A percentile compares a stretch with the other conserved stretches of the same genome.
Evolutionary conservation across 192 early-diverging fungal species (phyloP).

Genomic region (Pilobolus umbonatus): DNA sequence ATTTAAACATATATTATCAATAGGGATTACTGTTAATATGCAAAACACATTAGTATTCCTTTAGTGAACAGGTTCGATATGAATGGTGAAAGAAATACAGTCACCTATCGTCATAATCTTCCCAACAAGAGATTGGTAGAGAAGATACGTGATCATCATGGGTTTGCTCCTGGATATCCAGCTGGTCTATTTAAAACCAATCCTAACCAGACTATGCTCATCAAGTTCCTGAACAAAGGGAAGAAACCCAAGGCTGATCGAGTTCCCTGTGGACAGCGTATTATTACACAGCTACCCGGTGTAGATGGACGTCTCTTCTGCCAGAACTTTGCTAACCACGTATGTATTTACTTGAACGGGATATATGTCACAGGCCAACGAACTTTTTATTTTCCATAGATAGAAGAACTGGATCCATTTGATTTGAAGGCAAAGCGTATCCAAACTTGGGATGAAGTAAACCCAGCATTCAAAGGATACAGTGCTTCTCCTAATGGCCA

Average conservation of each 20-base stretch:
- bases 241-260: constrained; percentile 56
- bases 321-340: constrained; percentile 64
- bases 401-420: constrained; percentile 65
- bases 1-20: not conserved
- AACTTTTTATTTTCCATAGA: constrained; percentile 13
- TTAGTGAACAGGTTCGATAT: constrained; percentile 64
- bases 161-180: constrained; percentile 61
- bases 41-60: constrained; percentile 44
- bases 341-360: constrained; percentile 17
- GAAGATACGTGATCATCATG: constrained; percentile 69
- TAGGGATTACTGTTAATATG: not conserved
- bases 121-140: constrained; percentile 52
- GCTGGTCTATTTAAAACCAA: constrained; percentile 64
- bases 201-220: constrained; percentile 67
- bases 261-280: constrained; percentile 62
- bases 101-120: constrained; percentile 58
- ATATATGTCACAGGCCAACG: not conserved
- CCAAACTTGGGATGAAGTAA: constrained; percentile 58
- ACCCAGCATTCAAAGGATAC: constrained; percentile 61
- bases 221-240: constrained; percentile 49
- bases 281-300: constrained; percentile 58
- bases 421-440: constrained; percentile 57
- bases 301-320: constrained; percentile 59
- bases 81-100: constrained; percentile 46
- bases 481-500: constrained; percentile 65